A percentile compares a stretch with the other conserved stretches of the same genome.
phyloP scores from a whole-genome alignment of 2,329 filamentous ascomycete genomes.

The Trichoderma sp. region DNA sequence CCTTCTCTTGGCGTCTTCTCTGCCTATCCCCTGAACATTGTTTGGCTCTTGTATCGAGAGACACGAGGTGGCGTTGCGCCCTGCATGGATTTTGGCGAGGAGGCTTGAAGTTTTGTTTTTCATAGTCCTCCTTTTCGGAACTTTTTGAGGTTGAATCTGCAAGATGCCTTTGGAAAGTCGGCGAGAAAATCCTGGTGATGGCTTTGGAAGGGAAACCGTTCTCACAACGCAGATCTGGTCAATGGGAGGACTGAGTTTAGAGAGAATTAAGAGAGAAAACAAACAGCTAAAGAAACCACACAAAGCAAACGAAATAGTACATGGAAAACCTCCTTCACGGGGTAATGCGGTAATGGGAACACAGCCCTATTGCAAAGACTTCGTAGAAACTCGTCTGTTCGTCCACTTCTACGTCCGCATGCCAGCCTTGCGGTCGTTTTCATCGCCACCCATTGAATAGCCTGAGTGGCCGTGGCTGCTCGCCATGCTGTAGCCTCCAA shows the following conservation, averaged over 20 bases:
- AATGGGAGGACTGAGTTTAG: not conserved
- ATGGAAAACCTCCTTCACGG: not conserved
- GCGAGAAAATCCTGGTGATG: not conserved
- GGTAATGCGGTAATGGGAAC: not conserved
- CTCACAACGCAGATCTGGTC: not conserved
- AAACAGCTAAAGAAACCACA: not conserved
- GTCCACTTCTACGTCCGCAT: not conserved
- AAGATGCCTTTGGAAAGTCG: not conserved
- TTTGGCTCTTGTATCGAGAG: not conserved
- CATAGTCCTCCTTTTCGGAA: not conserved
- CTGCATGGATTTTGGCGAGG: not conserved
- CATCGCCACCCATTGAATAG: slow-evolving; percentile 8
- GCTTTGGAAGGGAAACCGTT: not conserved
- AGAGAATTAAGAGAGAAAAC: not conserved
- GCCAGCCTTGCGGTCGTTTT: slow-evolving; percentile 9
- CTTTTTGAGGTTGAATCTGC: not conserved
- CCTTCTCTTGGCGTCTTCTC: not conserved
- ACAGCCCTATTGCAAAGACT: not conserved
- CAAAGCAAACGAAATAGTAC: not conserved
- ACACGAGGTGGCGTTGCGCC: not conserved
- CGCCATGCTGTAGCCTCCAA: slow-evolving; percentile 9
- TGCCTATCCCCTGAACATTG: not conserved
- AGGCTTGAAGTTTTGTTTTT: not conserved
- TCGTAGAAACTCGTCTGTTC: not conserved
- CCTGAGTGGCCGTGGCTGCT: not conserved